A percentile compares a stretch with the other conserved stretches of the same genome.
These are phyloP conservation scores for Scheffersomyces cryptocercus DNA, from an alignment of 1,139 yeast species.

Conservation along the genomic window DNA sequence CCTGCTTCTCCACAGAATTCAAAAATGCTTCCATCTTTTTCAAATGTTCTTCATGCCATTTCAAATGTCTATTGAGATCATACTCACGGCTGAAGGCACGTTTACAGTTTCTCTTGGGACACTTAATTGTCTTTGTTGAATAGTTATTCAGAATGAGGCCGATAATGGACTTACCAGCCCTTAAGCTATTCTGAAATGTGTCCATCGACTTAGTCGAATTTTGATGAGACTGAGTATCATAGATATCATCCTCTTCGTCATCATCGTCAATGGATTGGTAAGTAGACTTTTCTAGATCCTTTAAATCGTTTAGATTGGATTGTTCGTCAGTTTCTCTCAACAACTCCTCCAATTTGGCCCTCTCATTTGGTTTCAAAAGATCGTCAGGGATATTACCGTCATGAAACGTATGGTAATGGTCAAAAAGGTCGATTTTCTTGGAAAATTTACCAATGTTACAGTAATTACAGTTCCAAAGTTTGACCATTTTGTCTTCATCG, in stretches of 20 bases:
- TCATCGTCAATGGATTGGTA: slow-evolving; percentile 11
- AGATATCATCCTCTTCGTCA: slow-evolving; percentile 13
- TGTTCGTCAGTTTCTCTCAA: slow-evolving; percentile 16
- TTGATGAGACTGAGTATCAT: slow-evolving; percentile 12
- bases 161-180: slow-evolving; percentile 27
- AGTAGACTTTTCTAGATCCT: slow-evolving; percentile 5
- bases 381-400: slow-evolving; percentile 42
- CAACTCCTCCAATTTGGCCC: slow-evolving; percentile 21
- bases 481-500: slow-evolving; percentile 50
- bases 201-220: slow-evolving; percentile 27
- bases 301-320: slow-evolving; percentile 2
- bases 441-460: slow-evolving; percentile 43
- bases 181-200: slow-evolving; percentile 20
- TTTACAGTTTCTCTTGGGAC: slow-evolving; percentile 50
- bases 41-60: slow-evolving; percentile 52
- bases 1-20: slow-evolving; percentile 22
- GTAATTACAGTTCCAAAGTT: slow-evolving; percentile 62
- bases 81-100: slow-evolving; percentile 47
- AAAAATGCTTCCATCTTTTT: slow-evolving; percentile 34
- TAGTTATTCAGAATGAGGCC: slow-evolving; percentile 40
- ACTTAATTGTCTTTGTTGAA: slow-evolving; percentile 33
- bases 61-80: slow-evolving; percentile 54
- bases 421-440: slow-evolving; percentile 35
- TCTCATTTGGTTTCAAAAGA: slow-evolving; percentile 28
- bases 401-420: slow-evolving; percentile 47